Percentiles rank a stretch among this genome's conserved stretches.
Evolutionary conservation across 805 yeast species (phyloP).

Genomic region (Scheffersomyces spartinae): DNA sequence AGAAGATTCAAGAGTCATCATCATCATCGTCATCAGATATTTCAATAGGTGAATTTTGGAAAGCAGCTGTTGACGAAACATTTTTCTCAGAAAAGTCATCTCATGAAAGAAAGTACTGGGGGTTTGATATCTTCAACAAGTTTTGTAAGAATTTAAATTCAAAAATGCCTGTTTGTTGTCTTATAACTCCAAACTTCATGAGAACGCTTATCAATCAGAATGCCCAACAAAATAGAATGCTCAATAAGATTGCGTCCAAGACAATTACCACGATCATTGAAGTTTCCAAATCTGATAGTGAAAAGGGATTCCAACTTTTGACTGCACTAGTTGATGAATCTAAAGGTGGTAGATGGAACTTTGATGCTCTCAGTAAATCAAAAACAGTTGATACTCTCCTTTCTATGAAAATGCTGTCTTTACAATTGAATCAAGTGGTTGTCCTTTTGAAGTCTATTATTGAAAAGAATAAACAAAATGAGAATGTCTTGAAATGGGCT

Average conservation of each 20-base stretch:
- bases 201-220: constrained; percentile 70
- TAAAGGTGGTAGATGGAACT: constrained; percentile 48
- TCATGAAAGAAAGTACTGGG: constrained; percentile 78
- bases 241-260: constrained; percentile 55
- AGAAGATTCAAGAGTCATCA: constrained; percentile 5
- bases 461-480: constrained; percentile 8
- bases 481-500: constrained; percentile 40
- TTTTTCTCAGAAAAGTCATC: constrained; percentile 70
- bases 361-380: constrained; percentile 68
- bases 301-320: constrained; percentile 24
- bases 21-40: constrained; percentile 23
- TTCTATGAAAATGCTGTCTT: no score
- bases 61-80: constrained; percentile 64
- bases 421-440: no score
- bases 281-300: constrained; percentile 23
- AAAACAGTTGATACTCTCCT: constrained; percentile 41
- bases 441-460: no score
- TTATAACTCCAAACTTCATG: constrained; percentile 56
- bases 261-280: constrained; percentile 34
- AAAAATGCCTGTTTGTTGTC: no score
- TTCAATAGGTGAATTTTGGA: constrained; percentile 58
- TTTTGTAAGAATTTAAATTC: no score
- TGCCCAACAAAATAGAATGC: constrained; percentile 48
- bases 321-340: constrained; percentile 14
- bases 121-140: constrained; percentile 58